Evolutionary conservation across 73 alveolate genomes (phyloP).

Genomic region (Urostyla sp.): DNA sequence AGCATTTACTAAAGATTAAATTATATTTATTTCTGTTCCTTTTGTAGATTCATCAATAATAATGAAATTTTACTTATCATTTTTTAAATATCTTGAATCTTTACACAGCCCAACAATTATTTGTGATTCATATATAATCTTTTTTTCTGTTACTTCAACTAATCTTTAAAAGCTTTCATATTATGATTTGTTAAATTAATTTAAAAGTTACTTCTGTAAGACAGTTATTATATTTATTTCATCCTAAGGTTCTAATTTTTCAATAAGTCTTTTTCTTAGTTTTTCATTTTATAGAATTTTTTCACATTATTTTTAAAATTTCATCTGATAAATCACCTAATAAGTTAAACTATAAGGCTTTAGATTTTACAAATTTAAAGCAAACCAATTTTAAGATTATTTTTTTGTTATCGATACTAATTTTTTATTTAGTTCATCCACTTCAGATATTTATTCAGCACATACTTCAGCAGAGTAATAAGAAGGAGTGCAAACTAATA

Average conservation of each 20-base stretch:
- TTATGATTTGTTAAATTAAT: not conserved
- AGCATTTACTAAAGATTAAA: not conserved
- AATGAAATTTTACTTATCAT: not conserved
- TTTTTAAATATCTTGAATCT: not conserved
- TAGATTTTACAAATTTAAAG: not conserved
- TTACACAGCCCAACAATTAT: not conserved
- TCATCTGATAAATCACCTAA: too few species aligned
- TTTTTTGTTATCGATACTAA: not conserved
- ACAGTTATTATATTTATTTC: not conserved
- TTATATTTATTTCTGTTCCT: not conserved
- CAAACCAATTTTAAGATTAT: not conserved
- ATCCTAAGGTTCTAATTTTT: too few species aligned
- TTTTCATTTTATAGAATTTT: too few species aligned
- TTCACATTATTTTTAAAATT: too few species aligned
- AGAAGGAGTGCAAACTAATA: conserved; percentile 22
- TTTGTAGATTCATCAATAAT: conserved; percentile 41
- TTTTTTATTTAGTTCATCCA: not conserved
- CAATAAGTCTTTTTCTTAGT: too few species aligned
- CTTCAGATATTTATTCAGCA: not conserved
- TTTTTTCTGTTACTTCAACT: not conserved
- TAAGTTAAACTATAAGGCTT: not conserved
- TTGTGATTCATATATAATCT: not conserved
- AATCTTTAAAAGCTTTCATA: not conserved
- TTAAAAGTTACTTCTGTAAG: not conserved
- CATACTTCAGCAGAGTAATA: conserved; percentile 12